Evolutionary conservation across 2,329 filamentous ascomycete genomes (phyloP).

Genomic region (Clonostachys chloroleuca): DNA sequence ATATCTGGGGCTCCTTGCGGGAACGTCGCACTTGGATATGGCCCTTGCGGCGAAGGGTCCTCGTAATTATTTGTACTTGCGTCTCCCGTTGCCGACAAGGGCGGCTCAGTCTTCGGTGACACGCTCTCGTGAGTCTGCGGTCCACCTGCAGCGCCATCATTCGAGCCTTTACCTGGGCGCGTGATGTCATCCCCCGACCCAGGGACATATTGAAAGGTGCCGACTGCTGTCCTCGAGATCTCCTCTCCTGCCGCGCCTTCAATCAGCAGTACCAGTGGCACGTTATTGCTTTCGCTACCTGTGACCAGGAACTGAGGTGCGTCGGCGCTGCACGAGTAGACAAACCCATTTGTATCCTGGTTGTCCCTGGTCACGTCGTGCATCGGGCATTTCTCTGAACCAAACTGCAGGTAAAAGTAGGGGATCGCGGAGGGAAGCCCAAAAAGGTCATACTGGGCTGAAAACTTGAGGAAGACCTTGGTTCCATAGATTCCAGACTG

Average conservation of each 20-base stretch:
- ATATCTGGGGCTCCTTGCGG: conserved; percentile 42
- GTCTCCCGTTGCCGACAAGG: conserved; percentile 23
- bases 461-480: conserved; percentile 69
- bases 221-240: conserved; percentile 42
- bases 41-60: conserved; percentile 34
- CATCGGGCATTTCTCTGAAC: conserved; percentile 62
- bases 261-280: conserved; percentile 50
- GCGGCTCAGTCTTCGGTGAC: conserved; percentile 35
- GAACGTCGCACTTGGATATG: conserved; percentile 30
- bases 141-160: conserved; percentile 18
- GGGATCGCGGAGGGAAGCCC: conserved; percentile 44
- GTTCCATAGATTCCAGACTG: conserved; percentile 64
- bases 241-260: conserved; percentile 48
- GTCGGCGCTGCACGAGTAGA: conserved; percentile 69
- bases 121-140: conserved; percentile 24
- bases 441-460: conserved; percentile 68
- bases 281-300: conserved; percentile 40
- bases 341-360: conserved; percentile 54
- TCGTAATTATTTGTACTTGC: conserved; percentile 38
- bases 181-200: conserved; percentile 39
- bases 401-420: conserved; percentile 68
- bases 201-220: conserved; percentile 45
- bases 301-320: conserved; percentile 60
- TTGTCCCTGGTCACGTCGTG: conserved; percentile 58
- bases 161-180: conserved; percentile 22